Evolutionary conservation across 2,329 filamentous ascomycete species (phyloP).

Genomic region (Aquanectria penicillioides): DNA sequence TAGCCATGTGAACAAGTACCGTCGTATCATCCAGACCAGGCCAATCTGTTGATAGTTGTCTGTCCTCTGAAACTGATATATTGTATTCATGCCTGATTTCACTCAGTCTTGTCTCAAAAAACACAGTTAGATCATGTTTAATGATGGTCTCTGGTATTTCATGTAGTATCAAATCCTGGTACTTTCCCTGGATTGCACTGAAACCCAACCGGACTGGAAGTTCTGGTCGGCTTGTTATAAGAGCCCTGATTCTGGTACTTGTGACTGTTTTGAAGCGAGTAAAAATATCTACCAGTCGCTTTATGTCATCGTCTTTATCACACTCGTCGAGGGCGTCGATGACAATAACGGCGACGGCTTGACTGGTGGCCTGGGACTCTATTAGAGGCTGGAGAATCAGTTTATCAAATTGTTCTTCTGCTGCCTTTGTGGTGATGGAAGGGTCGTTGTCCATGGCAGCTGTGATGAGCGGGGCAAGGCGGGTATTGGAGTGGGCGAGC

Average conservation of each 20-base stretch:
- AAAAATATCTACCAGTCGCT: constrained; percentile 22
- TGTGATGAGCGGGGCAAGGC: constrained; percentile 39
- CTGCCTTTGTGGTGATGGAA: constrained; percentile 40
- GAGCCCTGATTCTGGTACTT: constrained; percentile 41
- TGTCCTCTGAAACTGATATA: no score
- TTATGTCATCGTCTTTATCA: constrained; percentile 42
- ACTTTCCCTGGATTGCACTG: not conserved
- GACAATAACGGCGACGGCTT: constrained; percentile 33
- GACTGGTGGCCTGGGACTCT: not conserved
- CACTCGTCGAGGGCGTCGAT: constrained; percentile 49
- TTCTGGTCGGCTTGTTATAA: constrained; percentile 30
- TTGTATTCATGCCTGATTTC: no score
- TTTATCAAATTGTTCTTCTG: constrained; percentile 52
- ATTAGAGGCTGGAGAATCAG: constrained; percentile 47
- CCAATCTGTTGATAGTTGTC: no score
- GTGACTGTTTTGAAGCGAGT: not conserved
- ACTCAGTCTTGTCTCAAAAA: no score
- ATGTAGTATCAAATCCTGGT: not conserved
- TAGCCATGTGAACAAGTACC: no score
- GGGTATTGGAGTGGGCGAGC: constrained; percentile 43
- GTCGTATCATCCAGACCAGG: no score
- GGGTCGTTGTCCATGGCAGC: constrained; percentile 45
- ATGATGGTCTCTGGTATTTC: not conserved
- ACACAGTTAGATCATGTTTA: no score
- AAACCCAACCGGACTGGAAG: not conserved